Evolutionary conservation across 2,329 filamentous ascomycete species (phyloP), one percentile per base, ranked within the genome.

Genomic region (Ilyonectria sp.): DNA sequence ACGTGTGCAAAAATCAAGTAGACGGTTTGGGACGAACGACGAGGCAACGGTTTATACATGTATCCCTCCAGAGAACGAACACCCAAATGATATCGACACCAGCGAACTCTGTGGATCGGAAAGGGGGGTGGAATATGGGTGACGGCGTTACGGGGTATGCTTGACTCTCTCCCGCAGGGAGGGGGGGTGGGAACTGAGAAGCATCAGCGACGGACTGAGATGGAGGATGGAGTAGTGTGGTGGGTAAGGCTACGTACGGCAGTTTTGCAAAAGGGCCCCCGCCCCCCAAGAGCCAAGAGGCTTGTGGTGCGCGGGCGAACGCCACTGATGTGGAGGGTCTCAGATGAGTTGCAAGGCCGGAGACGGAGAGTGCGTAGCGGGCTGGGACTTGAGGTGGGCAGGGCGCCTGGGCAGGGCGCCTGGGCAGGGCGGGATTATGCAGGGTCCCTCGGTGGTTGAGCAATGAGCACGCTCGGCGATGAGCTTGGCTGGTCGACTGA

Each of bases 231-330:
- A 67, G 67, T 64, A 67, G 69, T 60, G 69, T 65, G 75, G 31
- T 75, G 71, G 74, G 69, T 74, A 76, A 75, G 75, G 75, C 75
- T 75, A 74, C 69, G 75, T 72, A 75, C 75, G 75, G 75, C 75
- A 77, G 74, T 77, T 73, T 77, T 74, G 70, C 71, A 75, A 75
- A 74, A 72, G 70, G 68, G 62, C 69, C 71, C 72, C 72, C 69
- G 65, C 72, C 65, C 72, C 56, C 67, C 61, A 69, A 69, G 52
- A 49, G 23, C 52, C 52, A 60, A 60, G 49, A 70, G 68, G 66
- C 58, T 61, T 64, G 65, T 71, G 58, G 70, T 57, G 63, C 71
- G 71, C 60, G 65, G 62, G 69, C 70, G 73, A 74, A 74, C 75
- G 75, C 75, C 74, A 74, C 75, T 75, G 75, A 76, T 76, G 75